Evolutionary conservation across 257 asterid genomes (phyloP).

Genomic region (Fraxinus americana): DNA sequence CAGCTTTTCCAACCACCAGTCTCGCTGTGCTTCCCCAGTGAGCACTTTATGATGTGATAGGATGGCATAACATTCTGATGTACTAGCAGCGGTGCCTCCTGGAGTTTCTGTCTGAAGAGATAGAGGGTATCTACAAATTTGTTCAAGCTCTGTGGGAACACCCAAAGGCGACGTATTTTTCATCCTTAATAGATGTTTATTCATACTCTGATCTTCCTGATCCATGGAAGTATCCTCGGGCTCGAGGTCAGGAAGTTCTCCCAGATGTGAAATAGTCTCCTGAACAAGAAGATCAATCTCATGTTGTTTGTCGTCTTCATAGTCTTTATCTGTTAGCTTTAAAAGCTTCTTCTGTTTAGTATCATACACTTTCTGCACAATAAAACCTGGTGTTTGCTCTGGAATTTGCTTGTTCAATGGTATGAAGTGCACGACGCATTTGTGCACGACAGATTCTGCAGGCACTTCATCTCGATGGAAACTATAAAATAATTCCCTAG

Average conservation of each 20-base stretch:
- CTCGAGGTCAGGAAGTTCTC: too few relatives aligned
- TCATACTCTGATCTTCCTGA: too few relatives aligned
- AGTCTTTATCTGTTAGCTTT: too few relatives aligned
- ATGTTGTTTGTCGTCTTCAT: too few relatives aligned
- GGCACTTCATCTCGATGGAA: conserved; percentile 90
- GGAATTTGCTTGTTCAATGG: conserved; percentile 73
- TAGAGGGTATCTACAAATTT: conserved; percentile 43
- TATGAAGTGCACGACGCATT: conserved; percentile 81
- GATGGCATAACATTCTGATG: conserved; percentile 53
- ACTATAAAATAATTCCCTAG: conserved; percentile 81
- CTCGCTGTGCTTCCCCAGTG: conserved; percentile 71
- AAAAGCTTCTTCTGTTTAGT: too few relatives aligned
- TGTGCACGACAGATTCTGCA: conserved; percentile 92
- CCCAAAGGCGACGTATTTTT: conserved; percentile 64
- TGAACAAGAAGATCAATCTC: too few relatives aligned
- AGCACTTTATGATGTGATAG: conserved; percentile 48
- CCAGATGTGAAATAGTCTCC: too few relatives aligned
- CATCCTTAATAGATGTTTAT: conserved; percentile 56
- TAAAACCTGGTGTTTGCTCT: too few relatives aligned
- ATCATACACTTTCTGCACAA: too few relatives aligned
- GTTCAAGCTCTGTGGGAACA: conserved; percentile 68
- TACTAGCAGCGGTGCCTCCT: conserved; percentile 49
- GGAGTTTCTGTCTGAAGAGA: conserved; percentile 71
- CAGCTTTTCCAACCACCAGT: conserved; percentile 78
- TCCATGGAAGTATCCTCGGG: too few relatives aligned